These are phyloP conservation scores for Cyclotella atomus DNA, from an alignment of 108 stramenopile genomes.

Conservation along the genomic window DNA sequence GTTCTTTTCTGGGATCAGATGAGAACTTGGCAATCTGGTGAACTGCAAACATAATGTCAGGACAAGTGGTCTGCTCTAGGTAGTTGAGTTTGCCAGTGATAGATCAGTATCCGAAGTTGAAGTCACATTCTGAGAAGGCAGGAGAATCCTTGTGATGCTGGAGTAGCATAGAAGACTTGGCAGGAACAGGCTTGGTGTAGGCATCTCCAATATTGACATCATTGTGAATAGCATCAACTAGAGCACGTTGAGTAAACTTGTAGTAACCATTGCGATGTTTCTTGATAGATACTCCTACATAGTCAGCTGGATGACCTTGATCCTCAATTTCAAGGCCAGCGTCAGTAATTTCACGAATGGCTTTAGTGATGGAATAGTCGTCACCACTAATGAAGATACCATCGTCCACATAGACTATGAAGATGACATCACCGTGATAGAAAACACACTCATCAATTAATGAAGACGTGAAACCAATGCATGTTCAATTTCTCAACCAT, in stretches of 20 bases:
- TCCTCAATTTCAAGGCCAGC: background rate
- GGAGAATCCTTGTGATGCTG: background rate
- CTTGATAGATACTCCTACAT: background rate
- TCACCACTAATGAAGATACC: background rate
- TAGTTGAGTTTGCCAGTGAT: slow-evolving; percentile 56
- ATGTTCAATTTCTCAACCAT: background rate
- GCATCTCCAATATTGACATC: background rate
- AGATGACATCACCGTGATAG: background rate
- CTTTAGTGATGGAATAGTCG: background rate
- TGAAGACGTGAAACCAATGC: background rate
- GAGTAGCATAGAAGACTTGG: background rate
- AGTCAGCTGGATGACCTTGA: background rate
- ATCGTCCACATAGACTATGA: background rate
- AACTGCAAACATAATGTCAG: slow-evolving; percentile 44
- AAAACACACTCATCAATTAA: background rate
- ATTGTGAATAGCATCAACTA: background rate
- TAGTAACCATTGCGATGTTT: background rate
- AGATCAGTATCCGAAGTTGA: slow-evolving; percentile 27
- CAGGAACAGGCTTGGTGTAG: background rate
- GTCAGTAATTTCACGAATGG: background rate
- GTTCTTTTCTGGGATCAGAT: slow-evolving; percentile 30
- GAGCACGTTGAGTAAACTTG: background rate
- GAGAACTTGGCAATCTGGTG: slow-evolving; percentile 51
- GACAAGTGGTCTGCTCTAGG: slow-evolving; percentile 30
- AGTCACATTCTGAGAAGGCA: background rate